Percentiles rank a stretch among this genome's conserved stretches.
phyloP scores from a whole-genome alignment of 73 alveolate genomes.

The Paramecium sexaurelia region DNA sequence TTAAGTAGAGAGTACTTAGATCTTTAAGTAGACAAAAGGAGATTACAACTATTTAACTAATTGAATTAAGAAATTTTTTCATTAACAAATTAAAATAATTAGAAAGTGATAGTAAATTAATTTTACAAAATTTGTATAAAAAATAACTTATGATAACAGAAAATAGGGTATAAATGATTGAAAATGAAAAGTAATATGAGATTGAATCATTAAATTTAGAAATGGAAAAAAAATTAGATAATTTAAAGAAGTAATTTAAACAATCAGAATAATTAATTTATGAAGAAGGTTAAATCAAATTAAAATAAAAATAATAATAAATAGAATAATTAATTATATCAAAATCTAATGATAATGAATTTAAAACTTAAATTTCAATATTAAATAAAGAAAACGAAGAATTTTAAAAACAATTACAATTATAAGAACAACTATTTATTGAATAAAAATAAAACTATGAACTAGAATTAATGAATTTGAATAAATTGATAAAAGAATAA shows the following conservation, averaged over 20 bases:
- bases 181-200: not conserved
- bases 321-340: not conserved
- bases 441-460: constrained; percentile 1
- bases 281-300: constrained; percentile 41
- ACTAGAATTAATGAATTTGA: not conserved
- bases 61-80: not conserved
- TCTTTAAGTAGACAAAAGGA: not conserved
- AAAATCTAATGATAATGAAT: constrained; percentile 27
- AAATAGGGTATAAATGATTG: not conserved
- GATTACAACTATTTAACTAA: not conserved
- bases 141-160: not conserved
- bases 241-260: not conserved
- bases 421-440: not conserved
- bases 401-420: not conserved
- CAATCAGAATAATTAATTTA: constrained; percentile 50
- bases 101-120: constrained; percentile 18
- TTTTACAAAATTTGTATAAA: not conserved
- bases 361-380: not conserved
- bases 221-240: constrained; percentile 52
- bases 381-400: constrained; percentile 21
- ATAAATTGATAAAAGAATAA: constrained; percentile 46
- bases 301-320: constrained; percentile 44
- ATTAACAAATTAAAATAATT: not conserved
- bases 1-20: not conserved
- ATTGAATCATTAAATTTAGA: not conserved